Base-by-base conservation (phyloP, 2,329 filamentous ascomycete genomes). In the Trichoderma harzianum region DNA sequence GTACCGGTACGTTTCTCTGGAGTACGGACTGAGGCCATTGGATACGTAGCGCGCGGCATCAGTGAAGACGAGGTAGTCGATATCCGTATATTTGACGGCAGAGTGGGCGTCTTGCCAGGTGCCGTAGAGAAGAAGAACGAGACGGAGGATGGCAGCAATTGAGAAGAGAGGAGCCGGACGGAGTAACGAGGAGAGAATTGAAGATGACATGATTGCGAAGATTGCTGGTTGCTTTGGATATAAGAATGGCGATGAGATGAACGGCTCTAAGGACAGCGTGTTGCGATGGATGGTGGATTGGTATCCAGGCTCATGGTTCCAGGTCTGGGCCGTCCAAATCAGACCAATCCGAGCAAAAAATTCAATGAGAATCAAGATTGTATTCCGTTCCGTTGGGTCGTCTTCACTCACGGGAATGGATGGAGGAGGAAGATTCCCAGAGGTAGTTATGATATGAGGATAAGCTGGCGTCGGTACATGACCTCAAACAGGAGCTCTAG, bases 21-120 rank as follows among this genome's bases (percentile, higher is more conserved):
- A 87, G 80, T 99, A 99, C 2, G 96, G 96, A 0, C 93, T 93
- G 61, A 84, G 83, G 4, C 88, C 88, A n/a, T 82, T 84, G 4
- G 90, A 83, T 57, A 93, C 82, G 81, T 92, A 95, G 75, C 93
- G 92, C 2, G 96, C 90, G 30, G 96, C 96, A 81, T 98, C 95
- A 63, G 96, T 98, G 85, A 99, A 99, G 80, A 99, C 96, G 75
- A 94, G 90, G 83, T 99, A 99, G 86, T 99, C 96, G 77, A 99
- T 98, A 83, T 99, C 96, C 66, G 96, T 99, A 85, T 98, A 99
- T 83, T 98, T 98, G 79, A 99, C 84, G 16, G 95, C 91, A 8
- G 94, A 97, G 83, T 95, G 87, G 73, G 93, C 91, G 83, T 99
- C 96, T 84, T 99, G 96, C 86, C 93, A 95, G 73, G 94, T 88